Percentiles rank a stretch among this genome's conserved stretches.
Evolutionary conservation across 2,329 filamentous ascomycete species (phyloP).

Genomic region (Aotearoamyces nothofagi): DNA sequence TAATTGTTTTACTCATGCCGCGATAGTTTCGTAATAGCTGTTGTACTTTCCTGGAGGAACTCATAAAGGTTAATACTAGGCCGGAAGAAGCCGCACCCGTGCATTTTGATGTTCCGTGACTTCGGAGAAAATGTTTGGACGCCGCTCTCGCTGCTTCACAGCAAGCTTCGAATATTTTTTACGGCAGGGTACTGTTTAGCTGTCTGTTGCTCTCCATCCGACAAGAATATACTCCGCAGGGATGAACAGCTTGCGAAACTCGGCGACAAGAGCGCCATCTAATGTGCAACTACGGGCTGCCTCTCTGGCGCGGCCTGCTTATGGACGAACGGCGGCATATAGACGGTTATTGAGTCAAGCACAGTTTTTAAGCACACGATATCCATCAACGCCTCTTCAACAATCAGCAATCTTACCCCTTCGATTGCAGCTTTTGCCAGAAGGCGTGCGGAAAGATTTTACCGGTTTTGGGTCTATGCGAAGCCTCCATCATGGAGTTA

Average conservation of each 20-base stretch:
- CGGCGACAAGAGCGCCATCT: constrained; percentile 11
- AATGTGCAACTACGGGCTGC: constrained; percentile 16
- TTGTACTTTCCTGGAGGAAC: no score
- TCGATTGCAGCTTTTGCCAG: constrained; percentile 23
- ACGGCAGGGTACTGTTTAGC: no score
- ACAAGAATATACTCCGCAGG: background rate
- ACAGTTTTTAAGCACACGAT: constrained; percentile 11
- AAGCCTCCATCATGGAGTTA: constrained; percentile 12
- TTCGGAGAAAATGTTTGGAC: constrained; percentile 3
- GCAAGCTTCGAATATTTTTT: no score
- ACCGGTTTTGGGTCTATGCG: constrained; percentile 5
- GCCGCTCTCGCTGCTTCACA: constrained; percentile 1
- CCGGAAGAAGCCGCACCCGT: constrained; percentile 7
- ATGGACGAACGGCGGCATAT: constrained; percentile 16
- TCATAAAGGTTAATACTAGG: constrained; percentile 13
- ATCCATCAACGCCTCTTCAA: constrained; percentile 14
- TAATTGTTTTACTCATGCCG: constrained; percentile 17
- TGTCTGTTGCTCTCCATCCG: no score
- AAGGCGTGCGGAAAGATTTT: constrained; percentile 10
- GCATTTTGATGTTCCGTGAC: constrained; percentile 4
- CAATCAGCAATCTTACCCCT: constrained; percentile 24
- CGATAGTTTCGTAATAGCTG: no score
- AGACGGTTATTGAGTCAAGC: constrained; percentile 21
- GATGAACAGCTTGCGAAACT: constrained; percentile 17
- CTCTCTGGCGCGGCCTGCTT: constrained; percentile 18